Evolutionary conservation across 2,329 filamentous ascomycete species (phyloP).

Genomic region (Tolypocladium amazonense): DNA sequence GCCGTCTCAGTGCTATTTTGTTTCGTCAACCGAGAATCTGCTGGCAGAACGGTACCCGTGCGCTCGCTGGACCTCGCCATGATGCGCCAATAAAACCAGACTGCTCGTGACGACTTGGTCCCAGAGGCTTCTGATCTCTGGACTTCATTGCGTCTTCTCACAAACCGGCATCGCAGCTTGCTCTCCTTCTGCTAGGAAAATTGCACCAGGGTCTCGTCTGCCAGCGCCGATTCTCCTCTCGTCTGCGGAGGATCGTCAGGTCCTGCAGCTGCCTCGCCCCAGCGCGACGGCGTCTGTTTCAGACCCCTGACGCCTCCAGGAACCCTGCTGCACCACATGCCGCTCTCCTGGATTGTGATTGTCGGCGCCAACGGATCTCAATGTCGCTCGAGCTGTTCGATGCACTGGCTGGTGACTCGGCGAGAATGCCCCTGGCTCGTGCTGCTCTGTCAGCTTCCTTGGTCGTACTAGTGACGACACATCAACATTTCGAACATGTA

Average conservation of each 20-base stretch:
- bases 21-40: neutral
- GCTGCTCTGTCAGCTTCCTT: neutral
- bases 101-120: neutral
- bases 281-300: constrained; percentile 8
- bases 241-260: neutral
- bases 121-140: neutral
- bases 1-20: too few relatives aligned
- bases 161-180: neutral
- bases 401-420: neutral
- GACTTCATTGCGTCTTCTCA: too few relatives aligned
- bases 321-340: neutral
- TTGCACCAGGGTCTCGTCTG: neutral
- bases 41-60: too few relatives aligned
- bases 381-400: neutral
- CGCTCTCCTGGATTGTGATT: neutral
- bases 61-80: neutral
- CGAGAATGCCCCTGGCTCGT: neutral
- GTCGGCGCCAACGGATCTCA: neutral
- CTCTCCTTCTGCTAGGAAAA: neutral
- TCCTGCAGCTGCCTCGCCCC: neutral
- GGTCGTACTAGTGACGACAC: neutral
- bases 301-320: constrained; percentile 2
- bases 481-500: neutral
- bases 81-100: neutral
- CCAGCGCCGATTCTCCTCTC: too few relatives aligned